Evolutionary conservation across 768 basidiomycete genomes (phyloP).

Genomic region (Boletus speciosus): DNA sequence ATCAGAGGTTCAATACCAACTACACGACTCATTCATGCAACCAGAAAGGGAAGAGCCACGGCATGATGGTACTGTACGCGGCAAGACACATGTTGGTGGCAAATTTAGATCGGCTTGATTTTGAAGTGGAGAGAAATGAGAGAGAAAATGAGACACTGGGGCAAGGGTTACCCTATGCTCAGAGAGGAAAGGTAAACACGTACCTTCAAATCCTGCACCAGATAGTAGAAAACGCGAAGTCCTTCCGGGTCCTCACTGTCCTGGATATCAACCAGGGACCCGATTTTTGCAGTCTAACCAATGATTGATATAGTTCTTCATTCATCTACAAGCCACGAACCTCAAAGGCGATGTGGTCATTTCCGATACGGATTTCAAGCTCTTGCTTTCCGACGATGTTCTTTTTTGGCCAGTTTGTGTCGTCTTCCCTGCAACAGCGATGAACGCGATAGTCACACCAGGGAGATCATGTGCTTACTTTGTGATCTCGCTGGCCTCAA

Average conservation of each 20-base stretch:
- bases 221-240: conserved; percentile 95
- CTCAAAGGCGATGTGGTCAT: conserved; percentile 96
- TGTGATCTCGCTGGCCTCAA: conserved; percentile 89
- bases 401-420: conserved; percentile 98
- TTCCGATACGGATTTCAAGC: conserved; percentile 90
- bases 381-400: conserved; percentile 99
- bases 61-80: neutral
- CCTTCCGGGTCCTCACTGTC: conserved; percentile 98
- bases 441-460: neutral
- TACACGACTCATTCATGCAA: conserved; percentile 9
- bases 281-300: conserved; percentile 94
- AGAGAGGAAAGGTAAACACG: conserved; percentile 14
- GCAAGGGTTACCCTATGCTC: neutral
- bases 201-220: conserved; percentile 96
- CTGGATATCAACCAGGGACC: conserved; percentile 92
- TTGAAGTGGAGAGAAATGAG: conserved; percentile 99
- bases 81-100: neutral
- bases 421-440: conserved; percentile 78
- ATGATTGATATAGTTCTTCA: neutral
- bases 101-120: conserved; percentile 90
- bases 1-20: conserved; percentile 3
- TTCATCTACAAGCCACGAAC: conserved; percentile 39
- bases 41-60: neutral
- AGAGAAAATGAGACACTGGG: conserved; percentile 94
- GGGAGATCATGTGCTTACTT: conserved; percentile 49